Base-by-base conservation (phyloP, 805 yeast genomes). In the Ogataea minuta region DNA sequence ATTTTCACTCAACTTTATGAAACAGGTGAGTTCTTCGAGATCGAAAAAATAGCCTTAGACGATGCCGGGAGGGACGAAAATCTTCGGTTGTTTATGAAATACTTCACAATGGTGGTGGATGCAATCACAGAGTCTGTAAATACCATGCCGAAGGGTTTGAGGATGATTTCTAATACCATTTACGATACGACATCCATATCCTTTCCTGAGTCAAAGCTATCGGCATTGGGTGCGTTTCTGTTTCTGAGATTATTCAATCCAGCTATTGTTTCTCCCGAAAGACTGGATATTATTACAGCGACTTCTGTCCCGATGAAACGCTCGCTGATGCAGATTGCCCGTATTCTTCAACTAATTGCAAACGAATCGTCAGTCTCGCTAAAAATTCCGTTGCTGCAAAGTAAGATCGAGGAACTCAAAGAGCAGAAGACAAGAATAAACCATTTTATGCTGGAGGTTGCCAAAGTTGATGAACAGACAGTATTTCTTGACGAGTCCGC, bases 191-290 rank as follows among this genome's bases (percentile, higher is more conserved):
- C 86, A 37, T 64, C 71, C 20, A 61, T 63, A n/a, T 77, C 77
- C 48, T 83, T 83, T 50, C 85, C 84, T 0, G 79, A 76, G 27
- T 83, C 82, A 27, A 73, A 81, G 31, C 68, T 74, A 26, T 69
- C 79, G 27, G 88, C 95, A 1, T 83, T 88, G 19, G 95, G 96
- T 0, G 89, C 95, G 0, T 91, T 85, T 57, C 68, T 91, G 39
- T 90, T 91, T 54, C 67, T 91, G 49, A 66, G 95, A 41, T 78
- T 83, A 46, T 72, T 84, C 44, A 84, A 95, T 57, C 97, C 98
- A 9, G 95, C 95, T 0, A 80, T 90, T 50, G 90, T 90, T 10
- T 79, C 88, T 23, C 97, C 97, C 0, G 95, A 86, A 41, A 70
- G 81, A 6, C 71, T 52, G 24, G 53, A 52, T 16, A 56, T 64